phyloP scores from a whole-genome alignment of 306 rosid genomes.

The Canavalia gladiata region DNA sequence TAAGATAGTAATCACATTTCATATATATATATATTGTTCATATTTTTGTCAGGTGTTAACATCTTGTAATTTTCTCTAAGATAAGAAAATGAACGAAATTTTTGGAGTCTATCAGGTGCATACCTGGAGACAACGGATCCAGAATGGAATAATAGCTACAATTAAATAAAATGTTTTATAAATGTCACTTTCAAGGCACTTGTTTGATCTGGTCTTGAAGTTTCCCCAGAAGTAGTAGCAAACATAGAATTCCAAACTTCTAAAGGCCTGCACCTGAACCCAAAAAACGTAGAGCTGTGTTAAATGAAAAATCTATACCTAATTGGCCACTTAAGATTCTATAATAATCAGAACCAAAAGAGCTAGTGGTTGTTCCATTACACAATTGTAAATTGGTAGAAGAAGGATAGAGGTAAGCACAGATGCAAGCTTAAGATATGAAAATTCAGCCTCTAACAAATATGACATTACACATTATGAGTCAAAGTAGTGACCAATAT shows the following conservation, averaged over 20 bases:
- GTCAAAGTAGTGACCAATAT: not conserved
- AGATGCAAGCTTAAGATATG: constrained; percentile 11
- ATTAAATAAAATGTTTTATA: constrained; percentile 65
- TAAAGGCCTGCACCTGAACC: constrained; percentile 78
- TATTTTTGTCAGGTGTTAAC: not conserved
- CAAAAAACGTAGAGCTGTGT: constrained; percentile 1
- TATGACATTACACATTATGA: constrained; percentile 14
- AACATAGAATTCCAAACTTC: constrained; percentile 81
- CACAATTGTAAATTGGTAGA: constrained; percentile 10
- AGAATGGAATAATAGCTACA: constrained; percentile 78
- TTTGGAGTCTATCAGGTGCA: not conserved
- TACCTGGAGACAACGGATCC: constrained; percentile 85
- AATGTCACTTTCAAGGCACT: constrained; percentile 59
- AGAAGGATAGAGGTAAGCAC: not conserved
- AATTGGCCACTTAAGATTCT: constrained; percentile 4
- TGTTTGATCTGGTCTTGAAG: constrained; percentile 71
- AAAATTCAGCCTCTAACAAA: not conserved
- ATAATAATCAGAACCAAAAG: not conserved
- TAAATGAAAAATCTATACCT: not conserved
- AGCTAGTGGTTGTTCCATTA: constrained; percentile 9
- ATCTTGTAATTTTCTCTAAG: not conserved
- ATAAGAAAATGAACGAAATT: not conserved
- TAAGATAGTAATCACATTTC: not conserved
- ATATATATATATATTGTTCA: not conserved
- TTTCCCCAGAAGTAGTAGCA: constrained; percentile 82